Evolutionary conservation across 768 basidiomycete species (phyloP).

Genomic region (Suillus placidus): DNA sequence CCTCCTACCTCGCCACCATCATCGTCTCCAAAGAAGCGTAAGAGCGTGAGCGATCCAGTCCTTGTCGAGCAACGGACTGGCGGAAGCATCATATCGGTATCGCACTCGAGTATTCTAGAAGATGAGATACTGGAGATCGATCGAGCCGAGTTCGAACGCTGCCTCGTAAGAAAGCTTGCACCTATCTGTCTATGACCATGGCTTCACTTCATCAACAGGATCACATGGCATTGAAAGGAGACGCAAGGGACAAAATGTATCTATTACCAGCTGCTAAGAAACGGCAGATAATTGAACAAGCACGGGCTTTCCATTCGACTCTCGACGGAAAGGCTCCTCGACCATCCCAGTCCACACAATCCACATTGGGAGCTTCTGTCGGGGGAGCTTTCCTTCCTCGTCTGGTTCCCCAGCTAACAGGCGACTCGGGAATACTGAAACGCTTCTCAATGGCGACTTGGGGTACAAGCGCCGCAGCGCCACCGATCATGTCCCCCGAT

Average conservation of each 20-base stretch:
- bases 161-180: conserved; percentile 56
- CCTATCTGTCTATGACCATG: neutral
- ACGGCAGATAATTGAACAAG: conserved; percentile 64
- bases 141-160: conserved; percentile 58
- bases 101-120: conserved; percentile 24
- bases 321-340: conserved; percentile 35
- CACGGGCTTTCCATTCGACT: conserved; percentile 43
- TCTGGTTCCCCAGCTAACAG: conserved; percentile 75
- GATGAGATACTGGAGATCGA: conserved; percentile 39
- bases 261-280: conserved; percentile 64
- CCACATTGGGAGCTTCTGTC: conserved; percentile 63
- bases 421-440: conserved; percentile 66
- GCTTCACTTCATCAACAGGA: conserved; percentile 48
- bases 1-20: conserved; percentile 42
- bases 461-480: conserved; percentile 44
- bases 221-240: conserved; percentile 72
- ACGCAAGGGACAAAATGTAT: conserved; percentile 64
- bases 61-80: conserved; percentile 52
- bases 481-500: conserved; percentile 37
- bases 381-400: conserved; percentile 60
- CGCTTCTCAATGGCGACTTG: conserved; percentile 69
- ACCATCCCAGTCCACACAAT: conserved; percentile 40
- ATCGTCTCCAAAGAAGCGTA: conserved; percentile 44
- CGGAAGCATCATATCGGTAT: conserved; percentile 23
- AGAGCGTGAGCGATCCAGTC: conserved; percentile 74